phyloP scores from a whole-genome alignment of 225 moss, liverwort and hornwort species.

The Physcomitrellopsis africana region DNA sequence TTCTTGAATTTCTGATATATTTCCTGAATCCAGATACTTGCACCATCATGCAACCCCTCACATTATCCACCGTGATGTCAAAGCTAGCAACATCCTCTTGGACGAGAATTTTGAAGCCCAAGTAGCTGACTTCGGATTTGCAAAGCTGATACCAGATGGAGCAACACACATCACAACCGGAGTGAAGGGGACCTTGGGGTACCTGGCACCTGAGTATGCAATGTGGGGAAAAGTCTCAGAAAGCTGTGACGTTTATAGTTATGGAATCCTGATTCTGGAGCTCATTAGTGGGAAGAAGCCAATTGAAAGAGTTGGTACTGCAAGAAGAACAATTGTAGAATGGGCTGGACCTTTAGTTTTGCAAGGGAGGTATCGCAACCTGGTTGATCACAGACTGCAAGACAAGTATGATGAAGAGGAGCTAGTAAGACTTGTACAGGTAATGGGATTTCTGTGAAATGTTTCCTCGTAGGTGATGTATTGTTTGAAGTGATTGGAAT shows the following conservation, averaged over 20 bases:
- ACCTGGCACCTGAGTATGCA: constrained; percentile 96
- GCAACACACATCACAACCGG: constrained; percentile 94
- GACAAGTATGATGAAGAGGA: constrained; percentile 76
- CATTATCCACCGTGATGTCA: constrained; percentile 95
- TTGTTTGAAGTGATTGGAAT: background rate
- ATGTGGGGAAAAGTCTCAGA: constrained; percentile 99
- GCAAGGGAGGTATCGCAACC: constrained; percentile 66
- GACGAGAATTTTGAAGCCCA: constrained; percentile 95
- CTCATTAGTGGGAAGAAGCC: constrained; percentile 97
- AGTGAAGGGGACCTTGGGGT: constrained; percentile 92
- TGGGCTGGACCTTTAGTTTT: constrained; percentile 92
- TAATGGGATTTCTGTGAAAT: background rate
- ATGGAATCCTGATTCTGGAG: constrained; percentile 91
- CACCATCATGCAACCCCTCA: constrained; percentile 94
- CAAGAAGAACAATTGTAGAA: constrained; percentile 86
- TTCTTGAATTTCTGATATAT: too few relatives aligned
- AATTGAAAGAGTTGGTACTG: constrained; percentile 68
- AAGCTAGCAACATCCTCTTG: constrained; percentile 91
- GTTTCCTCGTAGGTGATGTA: too few relatives aligned
- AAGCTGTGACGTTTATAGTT: constrained; percentile 98
- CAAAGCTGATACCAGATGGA: constrained; percentile 90
- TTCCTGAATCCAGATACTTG: constrained; percentile 59
- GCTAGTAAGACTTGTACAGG: constrained; percentile 74
- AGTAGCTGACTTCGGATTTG: constrained; percentile 96
- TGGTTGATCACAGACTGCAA: constrained; percentile 80